Percentiles rank a stretch among this genome's conserved stretches.
Evolutionary conservation across 768 basidiomycete species (phyloP).

Genomic region (Amanita subjunquillea): DNA sequence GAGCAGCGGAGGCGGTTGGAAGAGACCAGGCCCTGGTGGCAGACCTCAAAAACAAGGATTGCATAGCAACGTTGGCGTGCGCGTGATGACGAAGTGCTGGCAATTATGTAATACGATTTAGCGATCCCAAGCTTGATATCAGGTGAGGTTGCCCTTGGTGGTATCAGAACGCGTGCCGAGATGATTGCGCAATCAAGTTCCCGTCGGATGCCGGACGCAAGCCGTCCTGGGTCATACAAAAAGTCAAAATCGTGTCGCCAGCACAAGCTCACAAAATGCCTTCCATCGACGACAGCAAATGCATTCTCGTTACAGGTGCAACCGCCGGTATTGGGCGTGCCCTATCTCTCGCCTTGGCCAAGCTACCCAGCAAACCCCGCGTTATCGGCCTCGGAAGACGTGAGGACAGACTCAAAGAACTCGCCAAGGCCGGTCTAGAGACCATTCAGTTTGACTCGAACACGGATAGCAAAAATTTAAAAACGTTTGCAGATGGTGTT

Average conservation of each 20-base stretch:
- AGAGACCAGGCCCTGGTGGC: neutral
- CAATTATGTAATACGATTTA: neutral
- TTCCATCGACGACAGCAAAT: constrained; percentile 35
- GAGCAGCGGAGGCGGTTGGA: constrained; percentile 13
- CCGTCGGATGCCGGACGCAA: neutral
- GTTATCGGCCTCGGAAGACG: constrained; percentile 44
- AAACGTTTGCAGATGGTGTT: constrained; percentile 28
- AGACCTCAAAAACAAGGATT: neutral
- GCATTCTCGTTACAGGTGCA: constrained; percentile 45
- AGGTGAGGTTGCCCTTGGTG: too few species aligned
- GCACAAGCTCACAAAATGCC: constrained; percentile 11
- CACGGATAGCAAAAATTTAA: constrained; percentile 24
- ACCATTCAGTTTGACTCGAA: constrained; percentile 35
- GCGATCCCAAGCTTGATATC: too few species aligned
- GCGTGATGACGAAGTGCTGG: neutral
- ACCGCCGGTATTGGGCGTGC: constrained; percentile 50
- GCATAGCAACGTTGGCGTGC: neutral
- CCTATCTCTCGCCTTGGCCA: constrained; percentile 38
- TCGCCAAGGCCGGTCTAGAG: constrained; percentile 29
- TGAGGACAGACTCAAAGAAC: constrained; percentile 40
- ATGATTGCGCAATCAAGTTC: too few species aligned
- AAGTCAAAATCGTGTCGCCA: too few species aligned
- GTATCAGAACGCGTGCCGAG: too few species aligned
- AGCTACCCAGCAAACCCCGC: constrained; percentile 34
- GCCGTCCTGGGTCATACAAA: too few species aligned